Evolutionary conservation across 768 basidiomycete genomes (phyloP), one percentile per base, ranked within the genome.

Genomic region (Hygrocybe punicea): DNA sequence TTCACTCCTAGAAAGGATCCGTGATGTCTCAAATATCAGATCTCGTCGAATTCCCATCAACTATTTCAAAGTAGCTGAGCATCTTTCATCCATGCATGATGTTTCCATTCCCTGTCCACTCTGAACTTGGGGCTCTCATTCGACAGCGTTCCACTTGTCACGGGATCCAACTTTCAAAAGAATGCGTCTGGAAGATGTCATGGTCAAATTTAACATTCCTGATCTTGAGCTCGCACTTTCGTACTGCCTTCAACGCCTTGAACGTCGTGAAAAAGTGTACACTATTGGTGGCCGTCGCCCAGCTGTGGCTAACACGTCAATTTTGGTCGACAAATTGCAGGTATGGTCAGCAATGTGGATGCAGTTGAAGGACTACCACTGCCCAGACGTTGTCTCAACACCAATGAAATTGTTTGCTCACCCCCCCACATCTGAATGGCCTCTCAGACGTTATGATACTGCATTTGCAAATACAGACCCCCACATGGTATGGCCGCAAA

Each of bases 281-380:
- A 37, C 4, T n/a, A 55, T 63, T 21, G 45, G 58, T 4, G 59
- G 62, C 4, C 50, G 56, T 29, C 13, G 58, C 16, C 21, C 14
- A 13, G 23, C 51, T 9, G n/a, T 25, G 14, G 34, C 29, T 33
- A 29, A 35, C 11, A 14, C 53, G 52, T 3, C 39, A 16, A 60
- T 66, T 10, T 62, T 69, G 11, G 62, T 67, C 53, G 34, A 55
- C 6, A 51, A 63, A 44, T 49, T 72, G 16, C 58, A 68, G 44
- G 57, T 71, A 13, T 73, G 71, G 72, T 61, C 56, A 9, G 58
- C 55, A n/a, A 40, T 67, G n/a, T 55, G 57, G 1, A 46, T 70
- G 33, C 71, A 74, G 50, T 49, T 60, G 9, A 66, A 35, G 39
- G 53, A 62, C 1, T 70, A 65, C 44, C 64, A 69, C 35, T 37